Percentiles rank a stretch among this genome's conserved stretches.
phyloP scores from a whole-genome alignment of 1,284 basidiomycete genomes.

The Rhodotorula sp. region DNA sequence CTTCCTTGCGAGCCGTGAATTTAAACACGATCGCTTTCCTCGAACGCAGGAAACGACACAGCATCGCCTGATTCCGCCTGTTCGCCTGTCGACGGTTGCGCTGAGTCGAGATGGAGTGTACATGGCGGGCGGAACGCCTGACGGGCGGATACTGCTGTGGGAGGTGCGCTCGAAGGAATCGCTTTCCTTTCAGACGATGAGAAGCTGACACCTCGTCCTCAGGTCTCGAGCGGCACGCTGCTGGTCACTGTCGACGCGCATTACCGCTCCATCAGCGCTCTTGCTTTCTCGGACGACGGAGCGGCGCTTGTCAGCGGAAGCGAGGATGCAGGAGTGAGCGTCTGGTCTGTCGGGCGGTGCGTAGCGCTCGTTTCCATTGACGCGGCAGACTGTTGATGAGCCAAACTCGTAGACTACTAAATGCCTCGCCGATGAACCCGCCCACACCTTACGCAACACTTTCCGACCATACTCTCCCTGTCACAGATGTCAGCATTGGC shows the following conservation, averaged over 20 bases:
- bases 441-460: constrained; percentile 75
- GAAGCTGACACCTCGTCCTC: constrained; percentile 14
- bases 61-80: constrained; percentile 81
- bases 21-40: not conserved
- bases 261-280: constrained; percentile 78
- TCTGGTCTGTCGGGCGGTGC: constrained; percentile 84
- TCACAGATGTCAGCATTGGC: constrained; percentile 77
- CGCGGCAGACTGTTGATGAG: fast-evolving
- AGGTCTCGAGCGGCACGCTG: constrained; percentile 85
- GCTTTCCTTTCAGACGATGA: not conserved
- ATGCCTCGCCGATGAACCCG: constrained; percentile 40
- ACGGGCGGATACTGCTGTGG: constrained; percentile 91
- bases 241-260: constrained; percentile 91
- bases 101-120: constrained; percentile 69
- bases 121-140: constrained; percentile 80
- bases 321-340: constrained; percentile 80
- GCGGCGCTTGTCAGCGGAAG: constrained; percentile 77
- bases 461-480: constrained; percentile 85
- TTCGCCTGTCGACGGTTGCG: constrained; percentile 76
- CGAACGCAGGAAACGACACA: constrained; percentile 54
- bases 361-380: constrained; percentile 35
- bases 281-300: constrained; percentile 79
- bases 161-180: constrained; percentile 60
- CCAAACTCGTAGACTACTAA: constrained; percentile 13
- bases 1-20: not conserved